phyloP scores from a whole-genome alignment of 306 rosid genomes.

The Lotus japonicus region DNA sequence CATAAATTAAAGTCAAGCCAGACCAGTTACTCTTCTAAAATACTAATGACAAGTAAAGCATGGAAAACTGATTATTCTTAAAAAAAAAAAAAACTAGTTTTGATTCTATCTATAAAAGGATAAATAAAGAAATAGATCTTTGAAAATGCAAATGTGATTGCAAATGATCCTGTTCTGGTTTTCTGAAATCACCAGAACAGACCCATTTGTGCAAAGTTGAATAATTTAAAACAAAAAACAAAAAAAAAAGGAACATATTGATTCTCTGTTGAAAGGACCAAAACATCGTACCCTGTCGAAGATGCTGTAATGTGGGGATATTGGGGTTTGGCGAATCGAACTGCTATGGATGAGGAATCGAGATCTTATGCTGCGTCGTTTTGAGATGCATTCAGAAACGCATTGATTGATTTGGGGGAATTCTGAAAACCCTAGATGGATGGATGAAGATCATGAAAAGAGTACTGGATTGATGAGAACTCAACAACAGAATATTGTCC shows the following conservation, averaged over 20 bases:
- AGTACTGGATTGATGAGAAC: neutral
- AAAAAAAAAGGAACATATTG: too few species aligned
- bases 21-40: too few species aligned
- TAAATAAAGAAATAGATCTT: too few species aligned
- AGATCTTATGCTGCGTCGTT: conserved; percentile 1
- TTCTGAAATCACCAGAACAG: neutral
- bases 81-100: neutral
- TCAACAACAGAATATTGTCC: neutral
- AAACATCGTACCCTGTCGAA: conserved; percentile 5
- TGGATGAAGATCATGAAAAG: neutral
- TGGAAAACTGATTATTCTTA: too few species aligned
- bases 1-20: too few species aligned
- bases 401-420: neutral
- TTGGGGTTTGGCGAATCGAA: neutral
- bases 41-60: too few species aligned
- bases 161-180: neutral
- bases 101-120: too few species aligned
- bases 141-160: too few species aligned
- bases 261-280: neutral
- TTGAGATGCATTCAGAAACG: neutral
- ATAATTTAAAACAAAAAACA: neutral
- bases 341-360: neutral
- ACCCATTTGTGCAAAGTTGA: neutral
- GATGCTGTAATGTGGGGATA: neutral
- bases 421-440: conserved; percentile 12